phyloP scores from a whole-genome alignment of 2,329 filamentous ascomycete species.

The Ophiocordyceps australis region DNA sequence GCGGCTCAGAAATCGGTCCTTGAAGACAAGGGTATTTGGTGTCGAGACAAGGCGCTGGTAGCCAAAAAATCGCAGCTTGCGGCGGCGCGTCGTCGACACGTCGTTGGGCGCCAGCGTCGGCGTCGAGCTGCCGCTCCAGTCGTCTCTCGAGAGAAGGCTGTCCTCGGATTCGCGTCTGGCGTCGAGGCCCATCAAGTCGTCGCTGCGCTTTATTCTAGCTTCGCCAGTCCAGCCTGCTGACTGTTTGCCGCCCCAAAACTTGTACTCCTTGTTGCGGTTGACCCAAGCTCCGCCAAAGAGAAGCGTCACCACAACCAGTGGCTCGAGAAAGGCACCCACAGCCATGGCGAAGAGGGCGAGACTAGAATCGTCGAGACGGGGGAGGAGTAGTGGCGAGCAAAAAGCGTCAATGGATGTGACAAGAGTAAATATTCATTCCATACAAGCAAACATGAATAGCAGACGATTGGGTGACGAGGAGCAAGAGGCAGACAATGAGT shows the following conservation, averaged over 20 bases:
- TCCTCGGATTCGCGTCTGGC: slow-evolving; percentile 9
- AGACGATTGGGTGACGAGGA: too few species aligned
- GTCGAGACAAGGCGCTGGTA: slow-evolving; percentile 17
- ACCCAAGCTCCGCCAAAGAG: slow-evolving; percentile 24
- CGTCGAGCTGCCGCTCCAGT: slow-evolving; percentile 9
- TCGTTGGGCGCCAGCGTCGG: slow-evolving; percentile 9
- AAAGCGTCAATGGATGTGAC: too few species aligned
- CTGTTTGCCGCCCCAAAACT: slow-evolving; percentile 6
- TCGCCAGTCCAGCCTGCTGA: slow-evolving; percentile 6
- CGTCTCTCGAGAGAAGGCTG: slow-evolving; percentile 4
- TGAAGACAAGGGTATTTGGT: slow-evolving; percentile 43
- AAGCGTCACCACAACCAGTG: slow-evolving; percentile 21
- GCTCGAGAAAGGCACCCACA: slow-evolving; percentile 21
- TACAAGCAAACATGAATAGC: too few species aligned
- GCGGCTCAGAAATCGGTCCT: slow-evolving; percentile 41
- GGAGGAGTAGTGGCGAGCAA: too few species aligned
- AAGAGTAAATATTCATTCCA: too few species aligned
- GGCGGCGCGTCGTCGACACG: slow-evolving; percentile 11
- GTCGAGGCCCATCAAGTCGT: slow-evolving; percentile 6
- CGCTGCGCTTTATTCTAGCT: slow-evolving; percentile 11
- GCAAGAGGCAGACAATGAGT: too few species aligned
- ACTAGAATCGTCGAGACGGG: not conserved
- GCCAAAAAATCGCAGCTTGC: slow-evolving; percentile 14
- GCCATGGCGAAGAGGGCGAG: slow-evolving; percentile 11
- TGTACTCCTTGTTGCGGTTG: slow-evolving; percentile 21